Conservation (phyloP, 306 rosid genomes). For the Ammopiptanthus mongolicus region DNA sequence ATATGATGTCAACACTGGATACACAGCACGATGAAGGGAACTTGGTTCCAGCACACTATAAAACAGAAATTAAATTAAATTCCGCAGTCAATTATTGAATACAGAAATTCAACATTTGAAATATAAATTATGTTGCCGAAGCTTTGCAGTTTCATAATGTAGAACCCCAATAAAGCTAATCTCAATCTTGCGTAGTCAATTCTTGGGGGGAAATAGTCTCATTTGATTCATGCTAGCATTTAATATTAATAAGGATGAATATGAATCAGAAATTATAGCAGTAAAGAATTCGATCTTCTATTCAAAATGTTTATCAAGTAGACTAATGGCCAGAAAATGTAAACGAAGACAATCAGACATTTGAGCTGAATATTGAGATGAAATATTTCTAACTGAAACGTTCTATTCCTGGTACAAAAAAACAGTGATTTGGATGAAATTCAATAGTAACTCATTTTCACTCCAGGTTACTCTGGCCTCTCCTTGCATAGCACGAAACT, state of each 20-base stretch:
- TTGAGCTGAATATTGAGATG: too few relatives aligned
- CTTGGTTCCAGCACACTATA: conserved; percentile 83
- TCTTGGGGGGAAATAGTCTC: neutral
- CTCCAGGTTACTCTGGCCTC: too few relatives aligned
- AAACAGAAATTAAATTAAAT: conserved; percentile 22
- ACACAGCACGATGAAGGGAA: conserved; percentile 83
- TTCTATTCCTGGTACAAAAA: too few relatives aligned
- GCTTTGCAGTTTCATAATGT: neutral
- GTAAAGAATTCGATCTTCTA: neutral
- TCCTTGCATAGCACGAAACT: too few relatives aligned
- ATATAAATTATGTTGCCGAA: neutral
- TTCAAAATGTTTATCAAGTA: neutral
- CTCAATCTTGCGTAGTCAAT: neutral
- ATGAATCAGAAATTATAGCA: neutral
- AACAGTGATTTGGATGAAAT: too few relatives aligned
- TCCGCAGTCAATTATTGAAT: conserved; percentile 15
- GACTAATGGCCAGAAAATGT: too few relatives aligned
- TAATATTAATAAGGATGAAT: too few relatives aligned
- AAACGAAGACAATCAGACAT: too few relatives aligned
- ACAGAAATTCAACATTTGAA: conserved; percentile 1
- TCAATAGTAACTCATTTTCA: too few relatives aligned
- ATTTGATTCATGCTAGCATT: neutral
- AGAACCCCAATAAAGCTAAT: neutral
- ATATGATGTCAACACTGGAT: conserved; percentile 83
- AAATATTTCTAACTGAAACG: too few relatives aligned